These are phyloP conservation scores for Aspergillus sergii DNA, from an alignment of 2,329 filamentous ascomycete genomes.

Conservation along the genomic window DNA sequence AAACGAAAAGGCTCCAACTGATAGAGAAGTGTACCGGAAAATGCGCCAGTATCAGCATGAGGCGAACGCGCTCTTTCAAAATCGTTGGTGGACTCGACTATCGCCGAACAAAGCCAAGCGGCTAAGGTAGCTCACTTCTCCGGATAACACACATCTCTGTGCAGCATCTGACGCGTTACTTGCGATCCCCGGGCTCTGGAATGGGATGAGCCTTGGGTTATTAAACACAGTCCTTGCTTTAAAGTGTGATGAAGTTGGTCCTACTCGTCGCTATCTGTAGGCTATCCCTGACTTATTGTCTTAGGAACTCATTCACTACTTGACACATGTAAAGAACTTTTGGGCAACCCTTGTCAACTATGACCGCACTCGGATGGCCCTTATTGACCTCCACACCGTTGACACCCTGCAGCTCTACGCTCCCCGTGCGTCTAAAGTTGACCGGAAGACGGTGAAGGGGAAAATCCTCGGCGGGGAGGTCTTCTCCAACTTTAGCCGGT, in stretches of 20 bases:
- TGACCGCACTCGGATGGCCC: slow-evolving; percentile 28
- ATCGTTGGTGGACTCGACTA: slow-evolving; percentile 22
- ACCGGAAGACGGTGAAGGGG: slow-evolving; percentile 28
- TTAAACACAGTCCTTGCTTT: slow-evolving; percentile 30
- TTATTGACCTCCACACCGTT: slow-evolving; percentile 33
- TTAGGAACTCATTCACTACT: slow-evolving; percentile 36
- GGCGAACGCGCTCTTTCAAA: slow-evolving; percentile 18
- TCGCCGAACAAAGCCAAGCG: slow-evolving; percentile 19
- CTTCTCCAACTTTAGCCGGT: slow-evolving; percentile 33
- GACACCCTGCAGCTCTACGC: slow-evolving; percentile 36
- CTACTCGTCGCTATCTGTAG: slow-evolving; percentile 3
- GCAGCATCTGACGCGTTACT: slow-evolving; percentile 36
- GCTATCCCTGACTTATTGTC: slow-evolving; percentile 3
- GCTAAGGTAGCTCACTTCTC: slow-evolving; percentile 18
- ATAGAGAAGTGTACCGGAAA: slow-evolving; percentile 28
- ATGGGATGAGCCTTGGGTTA: slow-evolving; percentile 33
- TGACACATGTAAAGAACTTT: slow-evolving; percentile 36
- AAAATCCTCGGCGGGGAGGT: slow-evolving; percentile 33
- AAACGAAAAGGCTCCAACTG: slow-evolving; percentile 22
- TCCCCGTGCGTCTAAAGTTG: slow-evolving; percentile 28
- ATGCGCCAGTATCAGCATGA: slow-evolving; percentile 26
- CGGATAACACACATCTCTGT: slow-evolving; percentile 18
- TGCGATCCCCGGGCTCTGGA: slow-evolving; percentile 34
- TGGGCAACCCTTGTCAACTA: slow-evolving; percentile 33
- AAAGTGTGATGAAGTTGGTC: slow-evolving; percentile 36